phyloP scores from a whole-genome alignment of 2,329 filamentous ascomycete species.

The Nemania serpens region DNA sequence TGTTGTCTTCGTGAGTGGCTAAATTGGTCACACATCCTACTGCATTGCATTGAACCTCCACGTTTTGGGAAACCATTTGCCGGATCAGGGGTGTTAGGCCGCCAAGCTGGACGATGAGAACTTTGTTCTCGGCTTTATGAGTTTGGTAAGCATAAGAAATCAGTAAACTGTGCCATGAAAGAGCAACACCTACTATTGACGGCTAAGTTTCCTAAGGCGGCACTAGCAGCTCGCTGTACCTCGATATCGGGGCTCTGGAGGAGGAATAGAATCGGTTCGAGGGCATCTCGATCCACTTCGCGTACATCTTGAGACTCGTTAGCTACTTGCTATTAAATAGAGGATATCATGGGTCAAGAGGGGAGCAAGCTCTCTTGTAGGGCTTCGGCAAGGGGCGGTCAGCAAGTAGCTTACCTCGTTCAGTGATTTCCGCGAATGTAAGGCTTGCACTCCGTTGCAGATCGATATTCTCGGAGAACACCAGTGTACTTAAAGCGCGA shows the following conservation, averaged over 20 bases:
- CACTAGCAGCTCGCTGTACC: slow-evolving; percentile 94
- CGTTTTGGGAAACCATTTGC: slow-evolving; percentile 97
- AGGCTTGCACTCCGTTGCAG: slow-evolving; percentile 95
- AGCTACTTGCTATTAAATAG: slow-evolving; percentile 1
- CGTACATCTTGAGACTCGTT: slow-evolving; percentile 73
- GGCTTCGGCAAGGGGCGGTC: neutral
- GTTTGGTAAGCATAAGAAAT: slow-evolving; percentile 22
- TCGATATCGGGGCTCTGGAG: slow-evolving; percentile 96
- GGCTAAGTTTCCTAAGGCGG: slow-evolving; percentile 91
- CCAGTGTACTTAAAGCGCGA: slow-evolving; percentile 89
- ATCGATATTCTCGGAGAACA: slow-evolving; percentile 98
- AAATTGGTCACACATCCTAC: slow-evolving; percentile 98
- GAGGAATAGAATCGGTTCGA: slow-evolving; percentile 94
- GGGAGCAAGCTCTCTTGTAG: neutral
- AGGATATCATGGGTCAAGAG: neutral
- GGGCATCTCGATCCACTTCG: slow-evolving; percentile 91
- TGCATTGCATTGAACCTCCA: slow-evolving; percentile 98
- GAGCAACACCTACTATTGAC: slow-evolving; percentile 80
- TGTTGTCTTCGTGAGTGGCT: slow-evolving; percentile 98
- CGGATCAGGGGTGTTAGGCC: slow-evolving; percentile 90
- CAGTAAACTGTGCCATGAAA: neutral
- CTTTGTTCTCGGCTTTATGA: slow-evolving; percentile 87
- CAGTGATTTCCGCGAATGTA: slow-evolving; percentile 98
- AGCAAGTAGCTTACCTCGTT: slow-evolving; percentile 72
- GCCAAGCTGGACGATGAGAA: slow-evolving; percentile 89